Evolutionary conservation across 1,284 basidiomycete species (phyloP).

Genomic region (Entoloma clypeatum): DNA sequence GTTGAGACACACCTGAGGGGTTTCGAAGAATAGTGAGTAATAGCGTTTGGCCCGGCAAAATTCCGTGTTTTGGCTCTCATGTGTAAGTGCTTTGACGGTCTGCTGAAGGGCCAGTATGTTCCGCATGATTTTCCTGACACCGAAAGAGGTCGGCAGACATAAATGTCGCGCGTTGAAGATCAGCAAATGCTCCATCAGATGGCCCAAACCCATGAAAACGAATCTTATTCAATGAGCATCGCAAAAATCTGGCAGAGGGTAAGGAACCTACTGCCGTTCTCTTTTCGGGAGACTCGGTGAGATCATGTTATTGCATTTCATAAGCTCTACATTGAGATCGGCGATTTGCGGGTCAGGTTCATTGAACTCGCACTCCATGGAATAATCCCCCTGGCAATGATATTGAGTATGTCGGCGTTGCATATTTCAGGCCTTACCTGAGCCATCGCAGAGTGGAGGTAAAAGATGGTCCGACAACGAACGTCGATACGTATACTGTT

Average conservation of each 20-base stretch:
- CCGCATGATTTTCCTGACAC: slow-evolving; percentile 85
- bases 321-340: slow-evolving; percentile 83
- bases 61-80: slow-evolving; percentile 57
- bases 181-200: slow-evolving; percentile 82
- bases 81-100: slow-evolving; percentile 78
- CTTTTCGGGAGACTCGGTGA: slow-evolving; percentile 56
- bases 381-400: slow-evolving; percentile 70
- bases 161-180: slow-evolving; percentile 75
- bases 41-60: slow-evolving; percentile 78
- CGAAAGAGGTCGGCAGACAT: slow-evolving; percentile 69
- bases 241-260: neutral
- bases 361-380: slow-evolving; percentile 73
- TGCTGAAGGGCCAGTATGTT: slow-evolving; percentile 94
- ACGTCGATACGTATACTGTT: slow-evolving; percentile 90
- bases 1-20: slow-evolving; percentile 69
- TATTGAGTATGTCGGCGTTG: neutral
- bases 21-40: slow-evolving; percentile 73
- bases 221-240: slow-evolving; percentile 49
- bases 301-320: slow-evolving; percentile 72
- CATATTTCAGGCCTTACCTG: slow-evolving; percentile 44
- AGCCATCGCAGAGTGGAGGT: slow-evolving; percentile 75
- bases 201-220: slow-evolving; percentile 83
- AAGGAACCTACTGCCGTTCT: slow-evolving; percentile 59
- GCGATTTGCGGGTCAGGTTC: slow-evolving; percentile 91
- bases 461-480: slow-evolving; percentile 80